Evolutionary conservation across 2,329 filamentous ascomycete species (phyloP), one percentile per base, ranked within the genome.

Genomic region (Colletotrichum aenigma): DNA sequence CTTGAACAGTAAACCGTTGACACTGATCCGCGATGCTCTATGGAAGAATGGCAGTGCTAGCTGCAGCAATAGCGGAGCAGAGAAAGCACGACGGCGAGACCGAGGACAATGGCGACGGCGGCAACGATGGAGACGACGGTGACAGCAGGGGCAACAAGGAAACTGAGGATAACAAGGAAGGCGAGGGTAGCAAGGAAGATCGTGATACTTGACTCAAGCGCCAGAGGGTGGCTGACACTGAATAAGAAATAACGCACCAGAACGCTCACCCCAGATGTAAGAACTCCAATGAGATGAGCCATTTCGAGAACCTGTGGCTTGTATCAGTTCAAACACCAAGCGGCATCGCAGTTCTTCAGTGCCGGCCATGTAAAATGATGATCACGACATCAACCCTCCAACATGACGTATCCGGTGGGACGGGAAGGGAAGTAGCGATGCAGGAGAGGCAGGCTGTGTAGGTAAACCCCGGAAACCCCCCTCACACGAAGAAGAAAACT

Each of bases 361-460:
- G 30, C 30, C 58, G 26, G 58, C 28, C n/a, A 26, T 21, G 26
- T 21, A 34, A 3, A 32, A 21, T 21, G 26, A 32, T 61, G 32
- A 32, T 32, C 30, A 61, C 58, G 26, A 58, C 28, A 34, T 32
- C 16, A 32, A 21, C 26, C 58, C 30, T 34, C 26, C 16, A 32
- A 61, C 28, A 32, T 30, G 12, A 61, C 15, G 16, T 16, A n/a
- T n/a, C 18, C 1, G 0, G 55, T 32, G 12, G 58, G 28, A 13
- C 18, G 58, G 0, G 26, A 52, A 15, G 7, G n/a, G 12, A 1
- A 21, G 15, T 2, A 30, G 38, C 26, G 67, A 74, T 61, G 68
- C 12, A 71, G 48, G 10, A 43, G 58, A 48, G 13, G 34, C 26
- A n/a, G 34, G 61, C 55, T 28, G 26, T 67, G 68, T 30, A 43